Base-by-base conservation (phyloP, 768 basidiomycete species). In the Calvatia gigantea region DNA sequence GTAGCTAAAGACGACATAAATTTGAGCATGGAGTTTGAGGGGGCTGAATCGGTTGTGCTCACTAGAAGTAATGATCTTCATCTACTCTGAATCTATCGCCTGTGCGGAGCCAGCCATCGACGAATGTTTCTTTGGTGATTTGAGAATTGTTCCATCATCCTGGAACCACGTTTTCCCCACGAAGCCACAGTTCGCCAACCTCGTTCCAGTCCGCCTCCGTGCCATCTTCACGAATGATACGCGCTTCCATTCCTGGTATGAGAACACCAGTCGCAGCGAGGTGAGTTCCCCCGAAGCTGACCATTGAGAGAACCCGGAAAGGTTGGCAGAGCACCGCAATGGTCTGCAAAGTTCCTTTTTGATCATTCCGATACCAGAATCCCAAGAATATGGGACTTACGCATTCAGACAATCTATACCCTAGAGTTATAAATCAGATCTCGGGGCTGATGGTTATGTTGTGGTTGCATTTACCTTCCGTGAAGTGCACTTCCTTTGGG, bases 111-210 rank as follows among this genome's bases (percentile, higher is more conserved):
- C 91, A 93, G 17, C 89, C 87, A 42, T 80, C 75, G 11, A 80
- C 62, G 63, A 91, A 92, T 0, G 88, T 85, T 61, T 82, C 81
- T 47, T 71, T 70, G 23, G 82, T 89, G 0, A 87, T 85, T 57
- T 79, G 75, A 47, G 82, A 78, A 64, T 91, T 86, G 42, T 83
- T 81, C 81, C 82, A 86, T 66, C 92, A 93, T 0, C 90, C 90
- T 0, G 82, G 64, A 0, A 82, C 79, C 27, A 89, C 65, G 58
- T 81, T 86, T 0, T 56, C 64, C 14, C 85, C 78, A 33, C 72
- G 74, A 7, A 91, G 62, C 71, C 79, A 83, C 4, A 91, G 69
- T 60, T 92, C 87, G 0, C 87, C 90, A 0, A 78, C 69, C 63
- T 91, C 87, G 58, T 81, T 74, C 15, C 74, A 54, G 2, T 68